phyloP scores from a whole-genome alignment of 129 eudicot genomes.

The Saussurea involucrata region DNA sequence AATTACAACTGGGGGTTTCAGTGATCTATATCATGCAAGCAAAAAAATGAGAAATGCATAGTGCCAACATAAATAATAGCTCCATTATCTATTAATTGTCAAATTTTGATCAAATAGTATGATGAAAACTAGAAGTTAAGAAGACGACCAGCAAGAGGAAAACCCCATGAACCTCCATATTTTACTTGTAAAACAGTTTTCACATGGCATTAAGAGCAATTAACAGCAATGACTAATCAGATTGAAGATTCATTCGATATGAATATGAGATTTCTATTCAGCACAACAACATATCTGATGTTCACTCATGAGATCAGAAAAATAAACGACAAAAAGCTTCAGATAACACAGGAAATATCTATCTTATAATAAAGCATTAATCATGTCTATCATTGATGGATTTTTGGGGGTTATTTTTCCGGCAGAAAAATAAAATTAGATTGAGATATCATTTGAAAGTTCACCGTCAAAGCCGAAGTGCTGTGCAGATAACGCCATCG shows the following conservation, averaged over 20 bases:
- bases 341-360: background rate
- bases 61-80: background rate
- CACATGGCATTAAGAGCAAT: background rate
- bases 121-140: background rate
- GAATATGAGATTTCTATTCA: background rate
- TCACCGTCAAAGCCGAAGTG: constrained; percentile 53
- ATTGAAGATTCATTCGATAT: background rate
- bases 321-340: constrained; percentile 15
- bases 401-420: constrained; percentile 4
- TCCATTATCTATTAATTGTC: background rate
- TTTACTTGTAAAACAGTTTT: background rate
- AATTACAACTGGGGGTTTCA: background rate
- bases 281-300: background rate
- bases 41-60: background rate
- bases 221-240: background rate
- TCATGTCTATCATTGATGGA: constrained; percentile 11
- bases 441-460: background rate
- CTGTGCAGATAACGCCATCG: constrained; percentile 47
- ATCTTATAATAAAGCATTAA: background rate
- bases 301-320: background rate
- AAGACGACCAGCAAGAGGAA: background rate
- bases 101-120: background rate
- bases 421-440: background rate
- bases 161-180: background rate
- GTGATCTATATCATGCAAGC: background rate